A percentile compares a stretch with the other conserved stretches of the same genome.
These are phyloP conservation scores for Glycine latifolia DNA, from an alignment of 306 rosid species.

Conservation along the genomic window DNA sequence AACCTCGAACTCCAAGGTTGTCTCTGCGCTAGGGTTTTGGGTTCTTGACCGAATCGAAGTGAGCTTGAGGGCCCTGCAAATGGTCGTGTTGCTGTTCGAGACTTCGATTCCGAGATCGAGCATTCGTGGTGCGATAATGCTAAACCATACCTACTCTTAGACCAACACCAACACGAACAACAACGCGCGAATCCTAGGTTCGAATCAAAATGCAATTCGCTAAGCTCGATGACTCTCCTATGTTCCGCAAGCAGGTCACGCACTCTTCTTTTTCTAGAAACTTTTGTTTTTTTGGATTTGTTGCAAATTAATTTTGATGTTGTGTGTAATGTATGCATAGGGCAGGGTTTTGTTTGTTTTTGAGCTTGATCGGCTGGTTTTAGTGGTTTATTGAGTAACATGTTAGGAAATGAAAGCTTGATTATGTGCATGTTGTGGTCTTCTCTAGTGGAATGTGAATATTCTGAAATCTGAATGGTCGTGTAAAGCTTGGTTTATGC, in stretches of 20 bases:
- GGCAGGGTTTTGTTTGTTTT: conserved; percentile 2
- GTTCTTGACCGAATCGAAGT: conserved; percentile 19
- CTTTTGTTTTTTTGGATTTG: not conserved
- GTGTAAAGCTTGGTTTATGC: conserved; percentile 4
- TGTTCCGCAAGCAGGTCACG: conserved; percentile 99
- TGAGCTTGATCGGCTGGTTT: conserved; percentile 41
- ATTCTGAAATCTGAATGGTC: conserved; percentile 37
- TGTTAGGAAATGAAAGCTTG: not conserved
- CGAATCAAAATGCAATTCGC: conserved; percentile 84
- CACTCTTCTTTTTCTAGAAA: not conserved
- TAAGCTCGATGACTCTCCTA: conserved; percentile 99
- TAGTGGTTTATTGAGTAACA: conserved; percentile 1
- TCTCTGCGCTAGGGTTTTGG: conserved; percentile 49
- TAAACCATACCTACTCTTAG: conserved; percentile 36
- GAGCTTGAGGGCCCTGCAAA: conserved; percentile 30
- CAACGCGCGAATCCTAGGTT: not conserved
- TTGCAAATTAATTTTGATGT: not conserved
- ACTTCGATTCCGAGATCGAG: conserved; percentile 52
- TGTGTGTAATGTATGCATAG: not conserved
- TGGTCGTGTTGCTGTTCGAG: not conserved
- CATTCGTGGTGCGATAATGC: conserved; percentile 41
- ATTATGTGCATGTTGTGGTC: conserved; percentile 32
- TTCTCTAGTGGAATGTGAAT: conserved; percentile 37
- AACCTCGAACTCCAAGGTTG: conserved; percentile 46
- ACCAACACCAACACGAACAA: conserved; percentile 7